Conservation (phyloP, 2,329 filamentous ascomycete species). For the Claviceps sp. region DNA sequence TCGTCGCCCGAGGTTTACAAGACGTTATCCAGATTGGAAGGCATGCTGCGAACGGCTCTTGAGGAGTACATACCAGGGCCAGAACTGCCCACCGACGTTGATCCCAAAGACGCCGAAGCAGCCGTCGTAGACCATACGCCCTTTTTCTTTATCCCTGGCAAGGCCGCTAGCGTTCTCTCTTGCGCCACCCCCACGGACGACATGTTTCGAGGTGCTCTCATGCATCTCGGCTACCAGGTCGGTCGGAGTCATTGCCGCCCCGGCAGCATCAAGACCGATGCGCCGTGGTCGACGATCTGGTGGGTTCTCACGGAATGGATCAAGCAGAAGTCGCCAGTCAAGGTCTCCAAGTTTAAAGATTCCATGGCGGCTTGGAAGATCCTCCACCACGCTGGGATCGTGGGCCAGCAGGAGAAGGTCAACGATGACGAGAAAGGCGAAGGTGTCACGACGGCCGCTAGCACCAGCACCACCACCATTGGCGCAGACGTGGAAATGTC, state of each 20-base stretch:
- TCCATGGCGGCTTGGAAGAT: slow-evolving; percentile 62
- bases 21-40: slow-evolving; percentile 69
- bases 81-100: slow-evolving; percentile 25
- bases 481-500: slow-evolving; percentile 20
- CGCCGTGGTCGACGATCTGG: slow-evolving; percentile 83
- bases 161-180: slow-evolving; percentile 63
- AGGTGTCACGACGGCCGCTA: background rate
- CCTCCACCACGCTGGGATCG: slow-evolving; percentile 30
- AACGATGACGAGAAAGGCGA: slow-evolving; percentile 1
- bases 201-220: slow-evolving; percentile 66
- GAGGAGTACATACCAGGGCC: slow-evolving; percentile 48
- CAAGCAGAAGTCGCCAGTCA: slow-evolving; percentile 65
- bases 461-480: background rate
- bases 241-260: slow-evolving; percentile 81
- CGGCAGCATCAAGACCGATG: slow-evolving; percentile 86
- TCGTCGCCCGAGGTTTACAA: slow-evolving; percentile 59
- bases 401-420: slow-evolving; percentile 15
- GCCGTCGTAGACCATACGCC: slow-evolving; percentile 59
- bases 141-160: slow-evolving; percentile 74
- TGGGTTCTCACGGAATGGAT: slow-evolving; percentile 89
- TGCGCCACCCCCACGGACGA: slow-evolving; percentile 69
- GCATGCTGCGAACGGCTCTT: slow-evolving; percentile 80
- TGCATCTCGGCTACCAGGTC: slow-evolving; percentile 66
- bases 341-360: slow-evolving; percentile 54
- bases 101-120: slow-evolving; percentile 35